Conservation (phyloP, 495 filamentous ascomycete species). For the Clohesyomyces aquaticus region DNA sequence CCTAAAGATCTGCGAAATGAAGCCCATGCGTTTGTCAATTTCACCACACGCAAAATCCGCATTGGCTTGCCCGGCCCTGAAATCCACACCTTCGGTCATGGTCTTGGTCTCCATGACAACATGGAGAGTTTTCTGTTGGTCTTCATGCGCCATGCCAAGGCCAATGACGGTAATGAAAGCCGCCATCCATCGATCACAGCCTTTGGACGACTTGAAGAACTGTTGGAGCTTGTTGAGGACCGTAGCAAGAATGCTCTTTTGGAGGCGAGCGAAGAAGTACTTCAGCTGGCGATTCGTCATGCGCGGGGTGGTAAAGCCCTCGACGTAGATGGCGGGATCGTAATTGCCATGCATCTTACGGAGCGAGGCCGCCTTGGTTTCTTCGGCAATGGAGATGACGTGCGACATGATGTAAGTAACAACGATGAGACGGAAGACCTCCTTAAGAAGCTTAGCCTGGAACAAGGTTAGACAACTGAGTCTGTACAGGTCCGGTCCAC, state of each 20-base stretch:
- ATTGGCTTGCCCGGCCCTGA: slow-evolving; percentile 29
- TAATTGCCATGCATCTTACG: slow-evolving; percentile 32
- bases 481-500: no score
- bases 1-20: slow-evolving; percentile 45
- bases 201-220: slow-evolving; percentile 41
- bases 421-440: slow-evolving; percentile 46
- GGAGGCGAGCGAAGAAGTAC: slow-evolving; percentile 47
- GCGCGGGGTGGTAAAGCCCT: slow-evolving; percentile 42
- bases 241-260: slow-evolving; percentile 34
- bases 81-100: slow-evolving; percentile 24
- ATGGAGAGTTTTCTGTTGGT: slow-evolving; percentile 47
- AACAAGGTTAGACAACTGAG: slow-evolving; percentile 6
- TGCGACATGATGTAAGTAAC: slow-evolving; percentile 50
- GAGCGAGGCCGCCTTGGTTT: slow-evolving; percentile 34
- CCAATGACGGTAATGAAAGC: slow-evolving; percentile 47
- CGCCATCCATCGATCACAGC: slow-evolving; percentile 44
- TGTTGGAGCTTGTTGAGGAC: slow-evolving; percentile 48
- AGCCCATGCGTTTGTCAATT: slow-evolving; percentile 44
- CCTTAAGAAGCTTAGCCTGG: slow-evolving; percentile 42
- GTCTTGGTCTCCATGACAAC: slow-evolving; percentile 43
- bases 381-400: slow-evolving; percentile 44
- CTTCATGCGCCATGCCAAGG: slow-evolving; percentile 47
- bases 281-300: slow-evolving; percentile 51
- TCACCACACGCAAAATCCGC: slow-evolving; percentile 39
- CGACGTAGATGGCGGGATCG: slow-evolving; percentile 16